Base-by-base conservation (phyloP, 495 filamentous ascomycete species). In the Saxophila tyrrhenica region DNA sequence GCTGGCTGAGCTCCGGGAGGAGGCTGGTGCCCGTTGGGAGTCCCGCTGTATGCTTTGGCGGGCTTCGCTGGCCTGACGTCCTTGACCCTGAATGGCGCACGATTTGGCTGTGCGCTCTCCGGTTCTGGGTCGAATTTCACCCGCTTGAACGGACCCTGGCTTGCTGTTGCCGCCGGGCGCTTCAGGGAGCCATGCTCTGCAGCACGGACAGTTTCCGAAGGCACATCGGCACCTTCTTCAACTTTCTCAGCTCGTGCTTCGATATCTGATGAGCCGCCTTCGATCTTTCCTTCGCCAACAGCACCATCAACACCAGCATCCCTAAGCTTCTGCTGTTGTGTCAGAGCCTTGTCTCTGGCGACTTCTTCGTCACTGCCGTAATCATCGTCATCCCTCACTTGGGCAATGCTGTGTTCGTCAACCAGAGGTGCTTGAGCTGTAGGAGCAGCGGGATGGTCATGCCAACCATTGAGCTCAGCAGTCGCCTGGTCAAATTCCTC, bases 311-410 rank as follows among this genome's bases (percentile, higher is more conserved):
- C 20, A n/a, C 51, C 39, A 21, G 52, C 57, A 44, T 55, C 39
- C 10, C 48, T 32, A 17, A 62, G 59, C 45, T 50, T 57, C 15
- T 51, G 35, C 39, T 25, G 38, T 46, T 63, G 62, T 13, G 60
- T 55, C n/a, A 59, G 42, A 19, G 60, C 60, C 25, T 51, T 52
- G 7, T 41, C 44, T 15, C 48, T 23, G 1, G 53, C 62, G 10
- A 38, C 41, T 8, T 79, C 73, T 46, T 84, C 79, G 52, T 84
- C 79, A 11, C 73, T 77, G 44, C 74, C 75, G 43, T 78, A 75
- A 29, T 67, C 57, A 5, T 73, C 64, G 16, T 75, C 69, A n/a
- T 67, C 62, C 17, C 76, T 72, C 35, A 73, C 64, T 16, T 70
- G 65, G 44, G 67, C 56, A 64, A 72, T 72, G 21, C 73, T 71